A percentile compares a stretch with the other conserved stretches of the same genome.
phyloP scores from a whole-genome alignment of 139 green algal species.

The Eudorina sp. region DNA sequence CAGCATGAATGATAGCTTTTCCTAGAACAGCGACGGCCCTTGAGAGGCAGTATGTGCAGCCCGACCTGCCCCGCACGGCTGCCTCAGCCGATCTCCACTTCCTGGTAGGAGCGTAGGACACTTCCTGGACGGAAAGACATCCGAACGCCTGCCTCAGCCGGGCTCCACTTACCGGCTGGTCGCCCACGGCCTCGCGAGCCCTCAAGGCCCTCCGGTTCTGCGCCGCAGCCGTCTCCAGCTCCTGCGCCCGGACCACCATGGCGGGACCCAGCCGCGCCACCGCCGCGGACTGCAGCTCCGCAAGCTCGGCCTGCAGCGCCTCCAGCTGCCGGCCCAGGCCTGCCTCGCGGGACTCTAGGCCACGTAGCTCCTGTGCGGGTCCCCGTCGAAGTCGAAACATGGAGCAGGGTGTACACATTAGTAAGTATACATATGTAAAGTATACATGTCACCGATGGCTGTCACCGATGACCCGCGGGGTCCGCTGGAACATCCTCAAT shows the following conservation, averaged over 20 bases:
- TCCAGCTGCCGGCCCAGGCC: slow-evolving; percentile 28
- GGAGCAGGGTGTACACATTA: not conserved
- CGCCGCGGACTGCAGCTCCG: slow-evolving; percentile 26
- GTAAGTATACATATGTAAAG: no score
- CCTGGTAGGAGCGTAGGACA: no score
- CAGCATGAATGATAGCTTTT: no score
- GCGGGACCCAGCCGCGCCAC: slow-evolving; percentile 12
- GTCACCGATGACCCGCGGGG: no score
- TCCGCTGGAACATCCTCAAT: no score
- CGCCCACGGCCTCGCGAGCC: slow-evolving; percentile 21
- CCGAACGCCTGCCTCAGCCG: no score
- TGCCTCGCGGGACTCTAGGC: not conserved
- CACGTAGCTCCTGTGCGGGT: slow-evolving; percentile 9
- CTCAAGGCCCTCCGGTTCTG: not conserved
- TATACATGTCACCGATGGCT: no score
- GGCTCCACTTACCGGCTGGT: slow-evolving; percentile 9
- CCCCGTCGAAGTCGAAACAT: not conserved
- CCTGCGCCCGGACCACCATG: slow-evolving; percentile 1
- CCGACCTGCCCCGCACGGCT: no score
- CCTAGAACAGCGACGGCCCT: no score
- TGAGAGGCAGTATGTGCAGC: no score
- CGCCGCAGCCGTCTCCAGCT: not conserved
- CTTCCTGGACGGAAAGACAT: no score
- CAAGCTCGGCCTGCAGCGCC: slow-evolving; percentile 1
- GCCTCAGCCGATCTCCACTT: no score